A percentile compares a stretch with the other conserved stretches of the same genome.
Evolutionary conservation across 371 early-diverging fungal genomes (phyloP).

Genomic region (Lichtheimia corymbifera): DNA sequence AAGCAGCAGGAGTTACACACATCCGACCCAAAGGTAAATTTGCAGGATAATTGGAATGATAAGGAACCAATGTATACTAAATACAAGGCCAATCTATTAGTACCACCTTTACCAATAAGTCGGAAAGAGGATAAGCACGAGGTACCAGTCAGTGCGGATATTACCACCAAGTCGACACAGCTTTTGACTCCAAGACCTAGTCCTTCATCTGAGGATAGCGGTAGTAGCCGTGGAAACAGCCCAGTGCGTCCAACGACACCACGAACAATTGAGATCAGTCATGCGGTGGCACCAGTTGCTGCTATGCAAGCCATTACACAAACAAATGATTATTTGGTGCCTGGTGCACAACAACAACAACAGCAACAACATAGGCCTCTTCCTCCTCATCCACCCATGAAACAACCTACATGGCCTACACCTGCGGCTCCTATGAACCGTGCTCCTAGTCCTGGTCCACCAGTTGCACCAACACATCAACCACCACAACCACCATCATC

Average conservation of each 20-base stretch:
- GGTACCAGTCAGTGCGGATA: neutral
- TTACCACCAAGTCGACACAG: too few relatives aligned
- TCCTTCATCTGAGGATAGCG: neutral
- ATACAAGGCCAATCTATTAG: neutral
- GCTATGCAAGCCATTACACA: conserved; percentile 22
- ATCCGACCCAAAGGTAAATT: conserved; percentile 4
- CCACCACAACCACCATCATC: neutral
- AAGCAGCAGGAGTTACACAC: neutral
- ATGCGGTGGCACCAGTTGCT: conserved; percentile 17
- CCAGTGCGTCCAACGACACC: conserved; percentile 17
- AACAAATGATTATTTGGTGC: neutral
- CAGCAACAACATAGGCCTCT: conserved; percentile 6
- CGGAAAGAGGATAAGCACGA: neutral
- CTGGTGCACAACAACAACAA: conserved; percentile 6
- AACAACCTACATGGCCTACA: neutral
- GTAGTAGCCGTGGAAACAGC: neutral
- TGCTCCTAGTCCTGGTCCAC: conserved; percentile 3
- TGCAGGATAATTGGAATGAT: neutral
- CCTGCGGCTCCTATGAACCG: neutral
- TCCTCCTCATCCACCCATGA: conserved; percentile 4
- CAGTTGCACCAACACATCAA: neutral
- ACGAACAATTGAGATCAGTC: conserved; percentile 20
- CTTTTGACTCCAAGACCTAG: neutral
- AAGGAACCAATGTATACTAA: neutral
- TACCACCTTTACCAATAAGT: neutral